Evolutionary conservation across 2,329 filamentous ascomycete genomes (phyloP), one percentile per base, ranked within the genome.

Genomic region (Cladobotryum protrusum): DNA sequence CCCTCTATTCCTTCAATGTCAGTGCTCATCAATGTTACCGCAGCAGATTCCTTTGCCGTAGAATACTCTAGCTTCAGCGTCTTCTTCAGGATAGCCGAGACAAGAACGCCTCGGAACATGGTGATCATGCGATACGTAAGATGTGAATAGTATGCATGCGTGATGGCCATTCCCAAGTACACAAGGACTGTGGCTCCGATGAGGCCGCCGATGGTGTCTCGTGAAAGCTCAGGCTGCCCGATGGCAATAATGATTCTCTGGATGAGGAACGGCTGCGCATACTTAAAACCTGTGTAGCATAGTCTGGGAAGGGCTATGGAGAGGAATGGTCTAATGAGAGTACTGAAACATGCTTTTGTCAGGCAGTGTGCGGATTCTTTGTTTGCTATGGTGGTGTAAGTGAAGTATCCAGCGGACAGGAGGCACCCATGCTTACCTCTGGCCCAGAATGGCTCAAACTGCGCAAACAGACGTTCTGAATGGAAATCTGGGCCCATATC

Each of bases 31-130:
- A 74, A 57, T 3, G 71, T 74, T 11, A 70, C 51, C 1, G 72
- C 65, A 7, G 64, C 64, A 1, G 62, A 61, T 20, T 69, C 65
- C 15, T 67, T 63, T 4, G 61, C 59, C 1, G 57, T 50, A 3
- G 56, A 55, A 2, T 57, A 54, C n/a, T 61, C 59, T 8, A 71
- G 51, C 2, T 55, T 50, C 3, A 72, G 52, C 0, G 70, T 72
- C 52, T 74, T 73, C n/a, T 69, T 66, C 53, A 76, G 79, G 14
- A 81, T 70, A 56, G 76, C 67, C 0, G 73, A 70, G 6, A 67
- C 52, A 13, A 70, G 58, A 2, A 56, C 59, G 2, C 60, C 66
- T 9, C 67, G 63, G 17, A 63, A 50, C 54, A 64, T 58, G 7
- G 63, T 61, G 20, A 65, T 62, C 24, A 61, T 55, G 17, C 64